Evolutionary conservation across 2,329 filamentous ascomycete species (phyloP).

Genomic region (Fusarium begoniae): DNA sequence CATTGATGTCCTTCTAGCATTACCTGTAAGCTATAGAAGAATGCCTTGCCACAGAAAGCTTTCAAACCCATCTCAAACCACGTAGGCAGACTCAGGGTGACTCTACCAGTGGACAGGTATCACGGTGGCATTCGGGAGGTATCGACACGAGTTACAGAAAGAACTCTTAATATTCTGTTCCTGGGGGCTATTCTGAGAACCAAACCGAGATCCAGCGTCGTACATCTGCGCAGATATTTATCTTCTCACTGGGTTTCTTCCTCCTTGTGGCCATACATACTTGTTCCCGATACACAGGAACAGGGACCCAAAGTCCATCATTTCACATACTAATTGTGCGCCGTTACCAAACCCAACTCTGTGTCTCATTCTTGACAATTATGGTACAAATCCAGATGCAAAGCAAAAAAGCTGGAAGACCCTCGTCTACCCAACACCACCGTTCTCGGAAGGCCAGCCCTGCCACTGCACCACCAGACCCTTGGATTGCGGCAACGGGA

Average conservation of each 20-base stretch:
- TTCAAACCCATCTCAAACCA: not conserved
- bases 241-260: not conserved
- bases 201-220: conserved; percentile 7
- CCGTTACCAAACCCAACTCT: conserved; percentile 5
- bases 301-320: not conserved
- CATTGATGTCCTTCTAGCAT: not conserved
- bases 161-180: not conserved
- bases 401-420: not conserved
- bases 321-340: not conserved
- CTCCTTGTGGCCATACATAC: conserved; percentile 2
- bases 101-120: too few species aligned
- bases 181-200: conserved; percentile 6
- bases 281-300: conserved; percentile 13
- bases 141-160: not conserved
- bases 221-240: conserved; percentile 20
- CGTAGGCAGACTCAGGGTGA: not conserved
- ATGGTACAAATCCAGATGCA: conserved; percentile 35
- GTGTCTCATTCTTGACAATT: conserved; percentile 20
- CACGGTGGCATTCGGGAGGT: not conserved
- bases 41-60: not conserved
- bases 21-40: not conserved
- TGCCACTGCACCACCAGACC: not conserved
- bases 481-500: not conserved
- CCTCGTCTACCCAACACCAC: conserved; percentile 5
- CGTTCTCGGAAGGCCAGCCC: conserved; percentile 14